phyloP scores from a whole-genome alignment of 2,329 filamentous ascomycete species.

The Claviceps quebecensis region DNA sequence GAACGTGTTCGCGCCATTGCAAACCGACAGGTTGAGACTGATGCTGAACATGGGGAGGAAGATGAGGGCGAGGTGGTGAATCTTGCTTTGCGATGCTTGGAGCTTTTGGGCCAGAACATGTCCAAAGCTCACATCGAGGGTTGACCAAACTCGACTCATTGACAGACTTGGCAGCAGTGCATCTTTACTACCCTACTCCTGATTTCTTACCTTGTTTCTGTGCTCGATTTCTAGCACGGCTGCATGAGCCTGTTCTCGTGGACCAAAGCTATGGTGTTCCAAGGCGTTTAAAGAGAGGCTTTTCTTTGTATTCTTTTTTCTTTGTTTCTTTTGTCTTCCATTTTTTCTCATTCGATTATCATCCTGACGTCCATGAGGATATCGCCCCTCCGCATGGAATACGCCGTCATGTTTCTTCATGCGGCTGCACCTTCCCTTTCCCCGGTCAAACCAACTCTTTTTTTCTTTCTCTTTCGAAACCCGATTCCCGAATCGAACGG shows the following conservation, averaged over 20 bases:
- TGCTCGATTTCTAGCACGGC: background rate
- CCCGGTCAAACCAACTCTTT: background rate
- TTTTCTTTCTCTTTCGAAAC: background rate
- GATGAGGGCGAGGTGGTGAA: slow-evolving; percentile 88
- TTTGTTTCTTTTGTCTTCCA: background rate
- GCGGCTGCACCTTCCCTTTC: background rate
- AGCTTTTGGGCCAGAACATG: slow-evolving; percentile 63
- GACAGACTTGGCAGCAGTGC: background rate
- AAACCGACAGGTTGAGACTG: slow-evolving; percentile 75
- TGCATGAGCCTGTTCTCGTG: background rate
- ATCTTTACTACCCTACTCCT: background rate
- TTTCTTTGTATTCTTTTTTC: background rate
- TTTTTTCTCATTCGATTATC: background rate
- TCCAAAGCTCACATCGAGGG: slow-evolving; percentile 75
- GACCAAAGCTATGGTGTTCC: slow-evolving; percentile 1
- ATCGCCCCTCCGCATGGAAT: background rate
- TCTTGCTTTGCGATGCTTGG: slow-evolving; percentile 77
- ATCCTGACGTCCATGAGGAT: background rate
- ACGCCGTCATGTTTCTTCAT: background rate
- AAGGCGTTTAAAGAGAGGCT: slow-evolving; percentile 3
- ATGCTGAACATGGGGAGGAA: slow-evolving; percentile 75
- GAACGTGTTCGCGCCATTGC: slow-evolving; percentile 85
- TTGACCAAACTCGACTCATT: slow-evolving; percentile 23
- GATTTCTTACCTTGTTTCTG: background rate
- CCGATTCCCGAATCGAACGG: background rate